Base-by-base conservation (phyloP, 2,329 filamentous ascomycete genomes). In the Exophiala calicioides region DNA sequence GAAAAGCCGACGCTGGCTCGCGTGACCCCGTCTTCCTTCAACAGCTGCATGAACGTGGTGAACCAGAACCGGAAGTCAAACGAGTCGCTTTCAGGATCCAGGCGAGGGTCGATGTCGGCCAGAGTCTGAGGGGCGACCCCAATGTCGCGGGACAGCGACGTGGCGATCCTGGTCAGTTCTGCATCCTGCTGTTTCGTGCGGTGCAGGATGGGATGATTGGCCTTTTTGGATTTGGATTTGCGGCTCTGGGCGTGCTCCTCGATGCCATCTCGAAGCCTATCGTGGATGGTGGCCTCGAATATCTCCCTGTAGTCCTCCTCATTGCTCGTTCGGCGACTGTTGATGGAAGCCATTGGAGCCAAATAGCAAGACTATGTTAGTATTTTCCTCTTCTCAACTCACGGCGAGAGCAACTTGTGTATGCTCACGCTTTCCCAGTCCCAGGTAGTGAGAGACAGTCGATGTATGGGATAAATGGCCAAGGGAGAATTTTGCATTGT, bases 1-100 rank as follows among this genome's bases (percentile, higher is more conserved):
- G 86, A 68, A 8, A 88, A 80, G 26, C 85, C 85, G 16, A 79
- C 72, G 60, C 87, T 83, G 15, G 83, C 70, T 0, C 81, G 84
- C 60, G 85, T 80, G 35, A 27, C 23, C 12, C 21, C 23, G 8
- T 23, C 35, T 9, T 19, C 23, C 18, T n/a, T 13, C 21, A 38
- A 38, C 13, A 18, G 21, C 23, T 38, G 8, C 18, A 38, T 15
- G n/a, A 26, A 18, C 15, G 13, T 18, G 26, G 16, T 38, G 21
- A 38, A 26, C 35, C 35, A 38, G 16, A 12, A 13, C 8, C 21
- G 8, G 5, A 38, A 23, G 15, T 29, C 23, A 23, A 38, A 38
- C 18, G 18, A 26, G 13, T 38, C 23, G 13, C 35, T 38, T 10
- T 12, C 5, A 9, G 35, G 35, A 18, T 38, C 35, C 9, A 38